phyloP scores from a whole-genome alignment of 495 filamentous ascomycete genomes.

The Daldinia concentrica region DNA sequence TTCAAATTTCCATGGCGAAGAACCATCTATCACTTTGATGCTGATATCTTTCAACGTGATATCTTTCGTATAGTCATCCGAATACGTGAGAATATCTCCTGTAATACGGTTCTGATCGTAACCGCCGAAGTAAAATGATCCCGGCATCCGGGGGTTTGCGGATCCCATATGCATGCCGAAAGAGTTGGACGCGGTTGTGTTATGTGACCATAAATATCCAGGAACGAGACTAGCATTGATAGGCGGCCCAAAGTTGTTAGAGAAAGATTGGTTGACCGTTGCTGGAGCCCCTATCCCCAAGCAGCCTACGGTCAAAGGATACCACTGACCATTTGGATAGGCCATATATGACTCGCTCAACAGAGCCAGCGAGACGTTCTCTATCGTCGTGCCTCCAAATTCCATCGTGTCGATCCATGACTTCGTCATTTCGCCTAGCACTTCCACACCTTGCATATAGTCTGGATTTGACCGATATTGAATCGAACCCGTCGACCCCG shows the following conservation, averaged over 20 bases:
- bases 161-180: conserved; percentile 66
- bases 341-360: conserved; percentile 35
- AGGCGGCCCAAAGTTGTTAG: conserved; percentile 20
- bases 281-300: conserved; percentile 49
- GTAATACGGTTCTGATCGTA: conserved; percentile 60
- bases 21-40: conserved; percentile 54
- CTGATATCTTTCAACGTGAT: conserved; percentile 53
- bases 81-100: conserved; percentile 44
- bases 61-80: conserved; percentile 45
- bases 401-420: conserved; percentile 43
- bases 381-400: conserved; percentile 31
- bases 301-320: conserved; percentile 49
- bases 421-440: conserved; percentile 23
- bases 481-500: conserved; percentile 37
- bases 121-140: conserved; percentile 60
- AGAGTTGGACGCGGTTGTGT: conserved; percentile 57
- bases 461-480: conserved; percentile 27
- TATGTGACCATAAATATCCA: conserved; percentile 48
- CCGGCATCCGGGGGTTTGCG: conserved; percentile 49
- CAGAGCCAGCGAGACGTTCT: conserved; percentile 41
- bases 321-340: conserved; percentile 48
- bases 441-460: conserved; percentile 40
- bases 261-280: conserved; percentile 47
- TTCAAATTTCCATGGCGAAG: conserved; percentile 53
- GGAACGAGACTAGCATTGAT: conserved; percentile 50